phyloP scores from a whole-genome alignment of 129 eudicot genomes.

The Kitagawia praeruptora region DNA sequence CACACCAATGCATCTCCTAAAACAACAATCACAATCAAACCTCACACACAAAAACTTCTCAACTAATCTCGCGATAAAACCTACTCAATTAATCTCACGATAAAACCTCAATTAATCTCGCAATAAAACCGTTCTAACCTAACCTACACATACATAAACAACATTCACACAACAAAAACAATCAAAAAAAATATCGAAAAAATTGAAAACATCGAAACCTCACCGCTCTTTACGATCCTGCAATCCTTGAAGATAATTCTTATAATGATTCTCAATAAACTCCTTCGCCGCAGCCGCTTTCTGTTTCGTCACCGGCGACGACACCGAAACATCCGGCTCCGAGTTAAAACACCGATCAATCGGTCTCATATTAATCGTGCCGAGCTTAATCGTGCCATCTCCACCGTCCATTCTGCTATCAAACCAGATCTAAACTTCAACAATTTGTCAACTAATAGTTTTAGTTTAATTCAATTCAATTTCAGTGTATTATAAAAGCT shows the following conservation, averaged over 20 bases:
- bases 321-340: constrained; percentile 66
- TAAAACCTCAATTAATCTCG: not conserved
- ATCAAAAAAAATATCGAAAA: too few relatives aligned
- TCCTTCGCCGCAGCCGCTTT: constrained; percentile 87
- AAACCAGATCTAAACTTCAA: constrained; percentile 16
- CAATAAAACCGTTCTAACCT: not conserved
- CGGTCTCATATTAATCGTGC: constrained; percentile 32
- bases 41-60: not conserved
- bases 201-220: not conserved
- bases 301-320: constrained; percentile 83
- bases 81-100: too few relatives aligned
- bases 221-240: constrained; percentile 89
- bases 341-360: constrained; percentile 46
- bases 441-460: constrained; percentile 17
- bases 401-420: constrained; percentile 44
- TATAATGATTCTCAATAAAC: constrained; percentile 86
- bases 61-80: too few relatives aligned
- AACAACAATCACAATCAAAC: constrained; percentile 11
- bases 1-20: constrained; percentile 62
- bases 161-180: too few relatives aligned
- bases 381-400: constrained; percentile 34
- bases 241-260: constrained; percentile 72
- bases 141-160: too few relatives aligned
- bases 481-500: not conserved
- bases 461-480: not conserved